Base-by-base conservation (phyloP, 495 filamentous ascomycete genomes). In the Trichoderma asperelloides region DNA sequence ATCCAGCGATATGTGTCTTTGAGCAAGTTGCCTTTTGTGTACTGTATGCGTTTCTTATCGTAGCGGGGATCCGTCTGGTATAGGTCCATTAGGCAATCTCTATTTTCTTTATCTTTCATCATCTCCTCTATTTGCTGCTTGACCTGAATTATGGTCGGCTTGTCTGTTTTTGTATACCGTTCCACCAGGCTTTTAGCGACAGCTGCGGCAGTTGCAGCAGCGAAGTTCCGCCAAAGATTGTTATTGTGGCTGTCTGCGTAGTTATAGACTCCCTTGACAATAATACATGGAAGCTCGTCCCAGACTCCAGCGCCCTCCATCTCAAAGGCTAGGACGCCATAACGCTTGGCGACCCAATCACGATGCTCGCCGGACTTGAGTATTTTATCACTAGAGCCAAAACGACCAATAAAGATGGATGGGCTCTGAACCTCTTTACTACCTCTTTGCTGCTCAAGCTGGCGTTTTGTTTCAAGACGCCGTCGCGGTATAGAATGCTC, bases 1-100 rank as follows among this genome's bases (percentile, higher is more conserved):
- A 84, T 73, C 80, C 78, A 85, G 41, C 64, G 18, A 67, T 77
- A 82, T 23, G 73, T 77, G 49, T 79, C 79, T 28, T 73, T 41
- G 2, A 85, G 65, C 12, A 85, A 67, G 11, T 68, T 69, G 57
- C 75, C 81, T 66, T 82, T 82, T 15, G 62, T 75, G 16, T 75
- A 64, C 71, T 79, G 71, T 41, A 83, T 78, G 15, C 69, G 71
- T 45, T 66, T 66, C 74, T 76, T 80, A 66, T 80, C 78, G 65
- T 74, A 41, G 33, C 66, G 72, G 16, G 77, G 75, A 68, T 78
- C 73, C 2, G 73, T 69, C 13, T 71, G 65, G n/a, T 23, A 62
- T 16, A 76, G 70, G 63, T 77, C 72, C 65, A 64, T 43, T 64
- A 68, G 66, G 65, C 72, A 78, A 1, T 57, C 28, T 23, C 21